phyloP scores from a whole-genome alignment of 345 rosid species.

The Diplotaxis tenuifolia region DNA sequence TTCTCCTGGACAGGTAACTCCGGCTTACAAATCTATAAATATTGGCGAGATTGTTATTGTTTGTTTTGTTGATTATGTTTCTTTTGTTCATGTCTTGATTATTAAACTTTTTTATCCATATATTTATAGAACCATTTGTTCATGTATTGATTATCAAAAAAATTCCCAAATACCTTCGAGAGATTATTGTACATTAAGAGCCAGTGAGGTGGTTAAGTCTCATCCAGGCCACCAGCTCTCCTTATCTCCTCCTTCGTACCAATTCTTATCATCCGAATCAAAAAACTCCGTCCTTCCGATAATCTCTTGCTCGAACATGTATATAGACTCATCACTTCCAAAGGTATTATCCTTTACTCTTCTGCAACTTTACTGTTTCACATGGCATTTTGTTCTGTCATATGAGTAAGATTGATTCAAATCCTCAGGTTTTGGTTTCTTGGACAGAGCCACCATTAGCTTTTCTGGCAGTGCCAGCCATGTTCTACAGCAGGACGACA shows the following conservation, averaged over 20 bases:
- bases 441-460: not conserved
- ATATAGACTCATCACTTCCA: slow-evolving; percentile 31
- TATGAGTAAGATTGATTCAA: not conserved
- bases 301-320: slow-evolving; percentile 36
- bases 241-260: slow-evolving; percentile 31
- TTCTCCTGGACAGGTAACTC: not conserved
- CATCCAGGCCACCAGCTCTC: slow-evolving; percentile 37
- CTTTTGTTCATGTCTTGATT: not conserved
- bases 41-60: not conserved
- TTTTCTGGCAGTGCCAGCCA: not conserved
- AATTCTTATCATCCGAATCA: slow-evolving; percentile 34
- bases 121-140: not conserved
- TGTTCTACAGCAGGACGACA: not conserved
- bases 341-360: slow-evolving; percentile 14
- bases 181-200: slow-evolving; percentile 27
- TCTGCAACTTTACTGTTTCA: not conserved
- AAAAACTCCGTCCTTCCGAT: slow-evolving; percentile 35
- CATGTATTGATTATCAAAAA: not conserved
- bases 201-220: slow-evolving; percentile 26
- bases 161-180: not conserved
- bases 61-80: not conserved
- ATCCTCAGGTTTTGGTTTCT: not conserved
- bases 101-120: not conserved
- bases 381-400: not conserved
- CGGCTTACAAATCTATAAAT: not conserved